Conservation (phyloP, 139 green algal genomes). For the Tetradesmus obliquus region DNA sequence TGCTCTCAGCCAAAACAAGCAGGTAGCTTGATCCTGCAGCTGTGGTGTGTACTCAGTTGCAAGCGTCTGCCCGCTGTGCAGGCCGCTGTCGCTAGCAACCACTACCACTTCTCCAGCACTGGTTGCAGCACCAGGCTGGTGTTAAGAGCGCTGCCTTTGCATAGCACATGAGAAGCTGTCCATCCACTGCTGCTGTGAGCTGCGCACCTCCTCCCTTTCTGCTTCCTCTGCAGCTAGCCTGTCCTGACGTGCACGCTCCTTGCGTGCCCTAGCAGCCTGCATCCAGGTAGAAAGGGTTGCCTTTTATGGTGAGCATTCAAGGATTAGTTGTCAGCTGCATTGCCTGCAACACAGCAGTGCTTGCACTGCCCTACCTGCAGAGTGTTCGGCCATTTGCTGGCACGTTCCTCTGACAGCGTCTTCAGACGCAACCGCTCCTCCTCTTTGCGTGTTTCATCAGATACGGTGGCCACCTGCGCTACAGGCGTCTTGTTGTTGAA, state of each 20-base stretch:
- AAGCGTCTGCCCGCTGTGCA: no score
- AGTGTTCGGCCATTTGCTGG: constrained; percentile 78
- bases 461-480: not conserved
- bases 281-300: not conserved
- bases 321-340: not conserved
- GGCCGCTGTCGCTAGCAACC: no score
- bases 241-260: constrained; percentile 65
- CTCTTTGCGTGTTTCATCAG: constrained; percentile 21
- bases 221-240: constrained; percentile 68
- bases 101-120: no score
- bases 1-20: not conserved
- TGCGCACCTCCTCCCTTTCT: constrained; percentile 65
- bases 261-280: constrained; percentile 71
- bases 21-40: no score
- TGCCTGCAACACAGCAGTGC: not conserved
- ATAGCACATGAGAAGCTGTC: not conserved
- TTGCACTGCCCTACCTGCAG: constrained; percentile 54
- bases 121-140: no score
- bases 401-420: constrained; percentile 66
- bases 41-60: no score
- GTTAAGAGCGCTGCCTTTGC: no score
- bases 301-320: no score
- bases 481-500: not conserved
- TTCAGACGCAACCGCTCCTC: constrained; percentile 67
- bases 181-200: not conserved